phyloP scores from a whole-genome alignment of 306 rosid genomes.

The Hippophae rhamnoides region DNA sequence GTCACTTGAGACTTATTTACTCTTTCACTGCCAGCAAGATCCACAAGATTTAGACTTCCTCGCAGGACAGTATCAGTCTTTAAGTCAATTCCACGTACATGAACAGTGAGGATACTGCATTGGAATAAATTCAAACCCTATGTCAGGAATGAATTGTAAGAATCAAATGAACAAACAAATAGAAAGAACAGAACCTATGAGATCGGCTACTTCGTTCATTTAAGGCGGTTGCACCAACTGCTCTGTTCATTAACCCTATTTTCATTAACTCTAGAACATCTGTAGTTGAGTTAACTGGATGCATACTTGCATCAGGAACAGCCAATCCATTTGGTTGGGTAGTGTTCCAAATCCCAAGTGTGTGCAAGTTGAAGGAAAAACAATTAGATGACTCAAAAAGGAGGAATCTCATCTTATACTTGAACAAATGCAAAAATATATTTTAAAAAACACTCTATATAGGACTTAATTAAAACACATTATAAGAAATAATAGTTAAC shows the following conservation, averaged over 20 bases:
- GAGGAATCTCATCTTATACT: not conserved
- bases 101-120: slow-evolving; percentile 83
- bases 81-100: slow-evolving; percentile 87
- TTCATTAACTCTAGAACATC: slow-evolving; percentile 87
- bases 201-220: slow-evolving; percentile 99
- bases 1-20: slow-evolving; percentile 96
- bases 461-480: not conserved
- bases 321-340: slow-evolving; percentile 96
- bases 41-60: slow-evolving; percentile 84
- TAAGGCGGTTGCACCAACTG: slow-evolving; percentile 90
- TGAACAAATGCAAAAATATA: not conserved
- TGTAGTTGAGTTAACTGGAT: slow-evolving; percentile 65
- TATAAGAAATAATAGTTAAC: not conserved
- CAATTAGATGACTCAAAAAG: slow-evolving; percentile 1
- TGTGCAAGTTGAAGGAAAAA: slow-evolving; percentile 83
- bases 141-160: slow-evolving; percentile 12
- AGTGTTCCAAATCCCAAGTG: slow-evolving; percentile 98
- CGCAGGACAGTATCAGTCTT: slow-evolving; percentile 69
- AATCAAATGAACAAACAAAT: slow-evolving; percentile 4
- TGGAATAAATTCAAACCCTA: slow-evolving; percentile 9
- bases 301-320: slow-evolving; percentile 96
- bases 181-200: slow-evolving; percentile 58
- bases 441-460: not conserved
- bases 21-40: slow-evolving; percentile 98
- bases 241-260: slow-evolving; percentile 57